Evolutionary conservation across 495 filamentous ascomycete species (phyloP), one percentile per base, ranked within the genome.

Genomic region (Talaromyces liani): DNA sequence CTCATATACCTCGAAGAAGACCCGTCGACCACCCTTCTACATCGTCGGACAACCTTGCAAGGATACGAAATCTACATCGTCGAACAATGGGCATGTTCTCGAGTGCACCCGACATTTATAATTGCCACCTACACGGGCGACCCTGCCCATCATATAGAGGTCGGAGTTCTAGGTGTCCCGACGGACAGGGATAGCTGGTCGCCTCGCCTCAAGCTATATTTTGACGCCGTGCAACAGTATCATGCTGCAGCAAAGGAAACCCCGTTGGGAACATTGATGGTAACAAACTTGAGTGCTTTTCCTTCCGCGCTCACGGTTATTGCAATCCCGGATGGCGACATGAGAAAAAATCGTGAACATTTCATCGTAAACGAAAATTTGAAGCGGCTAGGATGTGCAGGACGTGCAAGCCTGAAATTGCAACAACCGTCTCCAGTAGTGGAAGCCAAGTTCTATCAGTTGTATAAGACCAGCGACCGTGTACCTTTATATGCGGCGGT

Each of bases 71-170:
- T 93, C 58, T 98, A 98, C 76, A 75, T 98, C 39, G 92, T 98
- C 63, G 94, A 98, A 73, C 94, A 98, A 84, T 98, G 94, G 95
- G 91, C 91, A 10, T 97, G 92, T 72, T 97, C 93, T 7, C 86
- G 94, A 61, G 80, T 85, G 33, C 89, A 96, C 67, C 94, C 93
- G 6, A 96, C 93, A 27, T 91, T 94, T 65, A 85, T 96, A 29
- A 96, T 98, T 64, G 88, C 89, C 22, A 96, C 93, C 5, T 98
- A 94, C 72, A 97, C 95, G 0, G 95, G 94, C 18, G 90, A 97
- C 67, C 80, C 84, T 10, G 87, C 88, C 18, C 89, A 97, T 71
- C 83, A 77, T 4, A 84, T 97, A 18, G 70, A 86, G 5, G 92
- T 90, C 16, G 88, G 89, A n/a, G 88, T 97, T 6, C 74, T 98